Conservation (phyloP, 73 alveolate genomes). For the Diophrys sp. region DNA sequence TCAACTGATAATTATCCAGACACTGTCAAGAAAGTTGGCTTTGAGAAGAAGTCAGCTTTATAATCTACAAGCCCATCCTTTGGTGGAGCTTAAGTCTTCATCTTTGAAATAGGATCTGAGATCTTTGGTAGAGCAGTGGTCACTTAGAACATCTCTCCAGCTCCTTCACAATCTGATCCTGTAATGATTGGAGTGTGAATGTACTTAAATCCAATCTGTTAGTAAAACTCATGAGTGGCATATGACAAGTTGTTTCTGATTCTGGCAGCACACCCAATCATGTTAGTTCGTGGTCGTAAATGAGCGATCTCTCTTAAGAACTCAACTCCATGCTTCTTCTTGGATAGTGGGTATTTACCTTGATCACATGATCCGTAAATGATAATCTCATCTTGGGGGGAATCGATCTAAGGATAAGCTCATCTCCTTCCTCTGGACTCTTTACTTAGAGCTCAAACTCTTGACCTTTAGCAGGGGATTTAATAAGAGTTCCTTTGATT, state of each 20-base stretch:
- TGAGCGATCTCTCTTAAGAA: constrained; percentile 92
- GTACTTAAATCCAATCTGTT: constrained; percentile 90
- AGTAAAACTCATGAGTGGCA: constrained; percentile 98
- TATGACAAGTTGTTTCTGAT: constrained; percentile 95
- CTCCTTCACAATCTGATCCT: constrained; percentile 99
- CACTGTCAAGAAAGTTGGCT: constrained; percentile 96
- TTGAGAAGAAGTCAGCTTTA: constrained; percentile 94
- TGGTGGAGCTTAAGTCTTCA: constrained; percentile 14
- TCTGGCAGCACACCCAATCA: constrained; percentile 96
- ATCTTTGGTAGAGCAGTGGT: constrained; percentile 91
- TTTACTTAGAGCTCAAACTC: constrained; percentile 84
- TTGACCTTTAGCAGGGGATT: constrained; percentile 93
- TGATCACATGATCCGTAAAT: constrained; percentile 88
- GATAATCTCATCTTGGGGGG: too few relatives aligned
- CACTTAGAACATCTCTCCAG: constrained; percentile 98
- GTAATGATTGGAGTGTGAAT: constrained; percentile 99
- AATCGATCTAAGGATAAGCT: too few relatives aligned
- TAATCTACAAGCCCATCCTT: constrained; percentile 73
- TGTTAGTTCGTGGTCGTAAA: constrained; percentile 97
- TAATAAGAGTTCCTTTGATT: constrained; percentile 80
- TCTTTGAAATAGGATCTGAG: constrained; percentile 31
- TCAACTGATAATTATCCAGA: constrained; percentile 97
- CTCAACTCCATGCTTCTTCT: constrained; percentile 91
- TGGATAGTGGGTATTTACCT: constrained; percentile 93
- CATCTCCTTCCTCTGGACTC: constrained; percentile 56